Evolutionary conservation across 1,284 basidiomycete genomes (phyloP).

Genomic region (Porphyrellus sp.): DNA sequence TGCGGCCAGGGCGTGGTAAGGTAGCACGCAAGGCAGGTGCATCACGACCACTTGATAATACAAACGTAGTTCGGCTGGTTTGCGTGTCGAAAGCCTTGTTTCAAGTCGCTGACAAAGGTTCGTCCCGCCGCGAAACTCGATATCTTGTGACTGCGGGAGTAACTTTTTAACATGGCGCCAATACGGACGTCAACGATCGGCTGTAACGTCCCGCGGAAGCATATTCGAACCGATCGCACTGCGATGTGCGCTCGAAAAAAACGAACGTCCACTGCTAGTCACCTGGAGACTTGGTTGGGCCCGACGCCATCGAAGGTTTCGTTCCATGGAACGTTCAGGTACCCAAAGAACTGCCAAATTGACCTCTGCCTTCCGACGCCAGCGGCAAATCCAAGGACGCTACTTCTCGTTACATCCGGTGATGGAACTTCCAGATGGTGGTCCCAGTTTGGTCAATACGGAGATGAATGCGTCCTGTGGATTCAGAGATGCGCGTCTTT

Average conservation of each 20-base stretch:
- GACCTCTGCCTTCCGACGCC: not conserved
- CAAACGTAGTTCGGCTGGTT: not conserved
- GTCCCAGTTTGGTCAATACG: constrained; percentile 1
- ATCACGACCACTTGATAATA: not conserved
- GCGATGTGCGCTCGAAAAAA: too few relatives aligned
- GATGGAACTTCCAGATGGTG: not conserved
- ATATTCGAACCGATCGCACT: not conserved
- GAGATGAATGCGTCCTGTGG: constrained; percentile 3
- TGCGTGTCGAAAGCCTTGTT: too few relatives aligned
- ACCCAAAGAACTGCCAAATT: not conserved
- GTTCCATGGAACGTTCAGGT: not conserved
- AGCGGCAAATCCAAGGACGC: constrained; percentile 1
- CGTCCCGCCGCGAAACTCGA: too few relatives aligned
- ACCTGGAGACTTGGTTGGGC: not conserved
- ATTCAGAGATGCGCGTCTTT: not conserved
- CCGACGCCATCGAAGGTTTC: not conserved
- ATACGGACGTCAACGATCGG: too few relatives aligned
- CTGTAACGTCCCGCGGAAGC: not conserved
- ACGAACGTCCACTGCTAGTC: too few relatives aligned
- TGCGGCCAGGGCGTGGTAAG: too few relatives aligned
- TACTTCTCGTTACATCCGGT: not conserved
- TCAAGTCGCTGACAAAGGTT: too few relatives aligned
- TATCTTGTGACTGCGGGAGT: too few relatives aligned
- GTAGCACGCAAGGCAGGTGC: not conserved
- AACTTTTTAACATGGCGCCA: too few relatives aligned